Evolutionary conservation across 2,329 filamentous ascomycete genomes (phyloP).

Genomic region (Stachybotrys elegans): DNA sequence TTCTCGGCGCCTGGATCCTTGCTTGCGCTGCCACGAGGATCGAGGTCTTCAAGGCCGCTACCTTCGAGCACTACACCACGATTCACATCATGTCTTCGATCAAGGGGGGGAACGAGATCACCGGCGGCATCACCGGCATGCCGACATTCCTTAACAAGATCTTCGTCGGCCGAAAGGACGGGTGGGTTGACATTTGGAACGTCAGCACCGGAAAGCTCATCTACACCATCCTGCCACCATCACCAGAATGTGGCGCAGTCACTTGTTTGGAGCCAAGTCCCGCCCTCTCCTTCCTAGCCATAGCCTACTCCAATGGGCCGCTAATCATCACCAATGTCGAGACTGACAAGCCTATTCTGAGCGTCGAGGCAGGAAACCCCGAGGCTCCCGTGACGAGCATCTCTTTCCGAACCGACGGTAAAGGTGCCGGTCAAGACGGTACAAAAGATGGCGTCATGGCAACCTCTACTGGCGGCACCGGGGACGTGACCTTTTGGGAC

Average conservation of each 20-base stretch:
- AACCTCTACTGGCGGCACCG: constrained; percentile 71
- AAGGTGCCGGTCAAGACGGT: constrained; percentile 84
- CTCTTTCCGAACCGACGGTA: constrained; percentile 82
- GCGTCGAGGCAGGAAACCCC: constrained; percentile 60
- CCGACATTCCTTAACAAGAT: constrained; percentile 96
- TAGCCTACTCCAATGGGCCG: constrained; percentile 77
- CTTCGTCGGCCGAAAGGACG: constrained; percentile 81
- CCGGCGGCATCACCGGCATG: constrained; percentile 77
- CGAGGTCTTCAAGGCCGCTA: constrained; percentile 83
- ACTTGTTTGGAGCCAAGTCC: constrained; percentile 82
- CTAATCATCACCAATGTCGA: constrained; percentile 78
- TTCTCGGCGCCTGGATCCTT: constrained; percentile 90
- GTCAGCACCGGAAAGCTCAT: constrained; percentile 86
- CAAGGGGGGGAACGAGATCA: constrained; percentile 62
- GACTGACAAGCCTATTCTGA: constrained; percentile 67
- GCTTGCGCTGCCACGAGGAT: constrained; percentile 71
- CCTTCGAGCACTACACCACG: constrained; percentile 85
- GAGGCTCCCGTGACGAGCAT: constrained; percentile 72
- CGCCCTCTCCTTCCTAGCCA: constrained; percentile 77
- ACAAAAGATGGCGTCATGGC: constrained; percentile 88
- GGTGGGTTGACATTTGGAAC: constrained; percentile 96
- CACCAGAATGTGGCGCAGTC: constrained; percentile 69
- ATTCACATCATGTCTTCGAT: constrained; percentile 55
- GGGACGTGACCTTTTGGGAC: constrained; percentile 95
- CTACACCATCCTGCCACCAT: constrained; percentile 79